These are phyloP conservation scores for Colletotrichum lentis DNA, from an alignment of 2,329 filamentous ascomycete genomes.

Conservation along the genomic window DNA sequence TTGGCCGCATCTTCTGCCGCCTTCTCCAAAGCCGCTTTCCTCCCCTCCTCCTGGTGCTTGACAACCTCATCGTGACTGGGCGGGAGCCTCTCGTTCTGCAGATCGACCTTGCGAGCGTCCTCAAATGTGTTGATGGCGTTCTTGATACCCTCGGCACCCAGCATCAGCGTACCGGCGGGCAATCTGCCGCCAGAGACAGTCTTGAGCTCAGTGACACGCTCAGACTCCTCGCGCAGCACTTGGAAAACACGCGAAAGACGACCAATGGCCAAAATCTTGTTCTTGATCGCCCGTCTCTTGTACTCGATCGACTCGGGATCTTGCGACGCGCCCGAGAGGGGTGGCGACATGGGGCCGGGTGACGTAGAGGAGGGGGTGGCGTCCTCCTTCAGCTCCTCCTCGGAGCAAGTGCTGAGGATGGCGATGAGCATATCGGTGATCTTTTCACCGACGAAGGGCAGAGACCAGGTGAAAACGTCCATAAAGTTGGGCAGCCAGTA, in stretches of 20 bases:
- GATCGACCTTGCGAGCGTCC: constrained; percentile 93
- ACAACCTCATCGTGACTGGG: constrained; percentile 92
- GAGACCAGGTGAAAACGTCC: constrained; percentile 99
- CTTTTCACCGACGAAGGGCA: constrained; percentile 98
- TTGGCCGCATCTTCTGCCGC: constrained; percentile 91
- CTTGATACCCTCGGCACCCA: constrained; percentile 98
- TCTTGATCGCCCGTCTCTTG: constrained; percentile 97
- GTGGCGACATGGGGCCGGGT: constrained; percentile 77
- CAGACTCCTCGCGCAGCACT: constrained; percentile 94
- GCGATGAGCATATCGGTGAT: constrained; percentile 99
- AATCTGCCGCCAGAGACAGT: constrained; percentile 92
- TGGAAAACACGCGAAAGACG: constrained; percentile 98
- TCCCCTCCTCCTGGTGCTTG: constrained; percentile 81
- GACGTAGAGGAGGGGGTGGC: constrained; percentile 76
- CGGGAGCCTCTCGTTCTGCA: constrained; percentile 94
- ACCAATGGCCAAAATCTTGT: constrained; percentile 98
- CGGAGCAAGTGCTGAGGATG: constrained; percentile 98
- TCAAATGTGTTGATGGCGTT: constrained; percentile 97
- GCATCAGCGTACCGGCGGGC: constrained; percentile 95
- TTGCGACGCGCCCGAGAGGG: constrained; percentile 58
- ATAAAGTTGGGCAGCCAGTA: constrained; percentile 99
- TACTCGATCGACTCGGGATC: constrained; percentile 91
- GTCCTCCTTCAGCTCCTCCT: constrained; percentile 94
- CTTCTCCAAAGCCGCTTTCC: constrained; percentile 83
- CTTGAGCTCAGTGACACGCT: constrained; percentile 96